phyloP scores from a whole-genome alignment of 1,284 basidiomycete species.

The Fomitiporia mediterranea region DNA sequence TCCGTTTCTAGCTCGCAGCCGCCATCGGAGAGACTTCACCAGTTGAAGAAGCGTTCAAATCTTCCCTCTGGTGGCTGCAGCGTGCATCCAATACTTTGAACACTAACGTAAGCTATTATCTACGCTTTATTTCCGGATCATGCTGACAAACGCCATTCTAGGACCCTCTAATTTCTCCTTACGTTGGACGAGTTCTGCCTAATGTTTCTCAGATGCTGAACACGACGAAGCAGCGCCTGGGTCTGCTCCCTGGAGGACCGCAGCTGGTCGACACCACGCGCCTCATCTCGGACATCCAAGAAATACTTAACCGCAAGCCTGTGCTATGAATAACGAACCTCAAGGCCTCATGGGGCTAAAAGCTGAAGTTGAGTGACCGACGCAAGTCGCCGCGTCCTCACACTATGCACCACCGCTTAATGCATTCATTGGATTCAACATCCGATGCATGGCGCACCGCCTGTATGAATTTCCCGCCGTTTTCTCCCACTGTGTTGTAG shows the following conservation, averaged over 20 bases:
- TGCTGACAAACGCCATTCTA: constrained; percentile 26
- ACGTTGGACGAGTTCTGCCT: constrained; percentile 72
- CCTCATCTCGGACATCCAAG: constrained; percentile 68
- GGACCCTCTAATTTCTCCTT: constrained; percentile 78
- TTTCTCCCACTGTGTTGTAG: constrained; percentile 10
- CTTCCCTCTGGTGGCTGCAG: constrained; percentile 78
- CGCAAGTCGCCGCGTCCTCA: not conserved
- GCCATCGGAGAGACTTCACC: constrained; percentile 70
- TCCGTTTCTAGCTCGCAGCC: constrained; percentile 51
- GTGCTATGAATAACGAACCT: constrained; percentile 22
- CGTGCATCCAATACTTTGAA: constrained; percentile 64
- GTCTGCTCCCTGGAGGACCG: constrained; percentile 67
- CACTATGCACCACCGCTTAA: not conserved
- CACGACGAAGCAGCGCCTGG: constrained; percentile 70
- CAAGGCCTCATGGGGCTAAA: not conserved
- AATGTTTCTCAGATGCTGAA: constrained; percentile 70
- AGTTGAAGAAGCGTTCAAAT: constrained; percentile 73
- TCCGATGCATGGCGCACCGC: not conserved
- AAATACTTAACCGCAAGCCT: constrained; percentile 62
- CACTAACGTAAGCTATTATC: constrained; percentile 50
- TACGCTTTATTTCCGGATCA: constrained; percentile 15
- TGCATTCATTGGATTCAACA: not conserved
- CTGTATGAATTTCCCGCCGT: not conserved
- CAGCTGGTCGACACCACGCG: constrained; percentile 61
- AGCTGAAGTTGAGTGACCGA: not conserved